phyloP scores from a whole-genome alignment of 257 asterid species.

The Solanum boliviense region DNA sequence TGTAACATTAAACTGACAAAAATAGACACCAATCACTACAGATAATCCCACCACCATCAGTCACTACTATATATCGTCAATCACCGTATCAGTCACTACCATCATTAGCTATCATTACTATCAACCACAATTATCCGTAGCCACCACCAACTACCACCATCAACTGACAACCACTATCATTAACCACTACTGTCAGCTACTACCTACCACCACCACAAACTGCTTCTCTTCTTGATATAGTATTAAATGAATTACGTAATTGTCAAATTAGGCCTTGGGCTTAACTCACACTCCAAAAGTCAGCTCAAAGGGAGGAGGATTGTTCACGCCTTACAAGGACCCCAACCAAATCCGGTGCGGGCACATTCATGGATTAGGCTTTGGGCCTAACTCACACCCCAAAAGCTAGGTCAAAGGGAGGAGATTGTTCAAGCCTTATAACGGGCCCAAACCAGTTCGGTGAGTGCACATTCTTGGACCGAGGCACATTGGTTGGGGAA shows the following conservation, averaged over 20 bases:
- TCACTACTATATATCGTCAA: neutral
- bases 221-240: neutral
- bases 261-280: neutral
- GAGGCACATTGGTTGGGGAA: neutral
- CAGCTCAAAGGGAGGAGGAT: neutral
- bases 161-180: neutral
- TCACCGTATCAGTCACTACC: neutral
- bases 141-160: neutral
- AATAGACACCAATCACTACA: neutral
- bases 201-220: neutral
- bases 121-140: neutral
- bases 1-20: neutral
- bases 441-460: neutral
- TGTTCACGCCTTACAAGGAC: neutral
- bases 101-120: neutral
- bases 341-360: accelerated
- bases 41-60: neutral
- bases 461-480: neutral
- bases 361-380: neutral
- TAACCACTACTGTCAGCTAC: neutral
- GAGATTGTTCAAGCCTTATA: neutral
- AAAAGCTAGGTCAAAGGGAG: too few species aligned
- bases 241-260: neutral
- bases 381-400: neutral
- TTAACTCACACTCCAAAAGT: neutral